phyloP scores from a whole-genome alignment of 1,284 basidiomycete species.

The Gomphus sp. region DNA sequence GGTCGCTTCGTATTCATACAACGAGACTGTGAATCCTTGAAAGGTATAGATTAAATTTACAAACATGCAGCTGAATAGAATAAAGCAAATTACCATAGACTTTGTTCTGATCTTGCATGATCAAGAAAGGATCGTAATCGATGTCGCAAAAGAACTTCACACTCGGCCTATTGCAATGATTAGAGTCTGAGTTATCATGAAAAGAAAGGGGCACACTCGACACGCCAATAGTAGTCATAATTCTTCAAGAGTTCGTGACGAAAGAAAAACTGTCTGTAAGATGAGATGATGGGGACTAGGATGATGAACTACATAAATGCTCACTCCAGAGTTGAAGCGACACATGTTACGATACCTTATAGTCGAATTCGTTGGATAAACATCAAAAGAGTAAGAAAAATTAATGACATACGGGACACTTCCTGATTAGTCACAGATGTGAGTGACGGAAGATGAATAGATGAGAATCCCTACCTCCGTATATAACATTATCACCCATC shows the following conservation, averaged over 20 bases:
- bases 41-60: background rate
- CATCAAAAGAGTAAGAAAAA: constrained; percentile 18
- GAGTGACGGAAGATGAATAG: background rate
- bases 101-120: constrained; percentile 85
- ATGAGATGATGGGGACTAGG: background rate
- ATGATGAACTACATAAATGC: constrained; percentile 15
- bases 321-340: constrained; percentile 86
- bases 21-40: constrained; percentile 73
- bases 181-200: background rate
- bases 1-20: constrained; percentile 80
- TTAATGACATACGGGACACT: constrained; percentile 43
- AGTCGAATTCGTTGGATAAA: background rate
- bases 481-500: constrained; percentile 77
- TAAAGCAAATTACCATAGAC: constrained; percentile 52
- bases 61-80: background rate
- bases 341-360: constrained; percentile 83
- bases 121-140: constrained; percentile 80
- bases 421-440: constrained; percentile 27
- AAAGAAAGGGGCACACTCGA: constrained; percentile 37
- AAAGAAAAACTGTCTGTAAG: constrained; percentile 65
- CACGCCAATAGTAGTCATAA: constrained; percentile 91
- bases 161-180: constrained; percentile 45
- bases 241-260: constrained; percentile 69
- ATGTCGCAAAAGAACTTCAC: constrained; percentile 84
- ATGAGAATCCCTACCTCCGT: constrained; percentile 51